Conservation (phyloP, 306 rosid genomes). For the Acacia melanoxylon region DNA sequence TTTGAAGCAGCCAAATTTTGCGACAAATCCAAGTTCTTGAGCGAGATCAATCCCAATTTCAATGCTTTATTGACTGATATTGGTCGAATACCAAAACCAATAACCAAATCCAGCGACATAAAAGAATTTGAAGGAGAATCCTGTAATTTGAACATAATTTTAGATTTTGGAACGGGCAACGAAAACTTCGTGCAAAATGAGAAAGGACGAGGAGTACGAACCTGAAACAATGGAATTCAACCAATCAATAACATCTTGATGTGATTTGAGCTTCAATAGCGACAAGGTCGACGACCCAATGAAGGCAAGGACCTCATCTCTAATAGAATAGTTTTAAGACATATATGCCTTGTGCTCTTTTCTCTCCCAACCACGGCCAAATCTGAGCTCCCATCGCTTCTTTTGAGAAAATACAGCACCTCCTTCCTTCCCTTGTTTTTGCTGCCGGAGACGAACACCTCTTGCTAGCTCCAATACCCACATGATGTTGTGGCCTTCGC, state of each 20-base stretch:
- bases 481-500: slow-evolving; percentile 33
- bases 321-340: slow-evolving; percentile 60
- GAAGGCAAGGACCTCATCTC: slow-evolving; percentile 28
- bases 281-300: slow-evolving; percentile 11
- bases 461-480: slow-evolving; percentile 67
- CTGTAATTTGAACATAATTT: not conserved
- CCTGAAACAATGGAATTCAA: slow-evolving; percentile 71
- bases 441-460: slow-evolving; percentile 49
- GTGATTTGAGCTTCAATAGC: slow-evolving; percentile 64
- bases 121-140: not conserved
- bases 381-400: slow-evolving; percentile 60
- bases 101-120: not conserved
- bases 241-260: slow-evolving; percentile 81
- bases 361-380: slow-evolving; percentile 82
- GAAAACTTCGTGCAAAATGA: not conserved
- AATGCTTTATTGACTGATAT: not conserved
- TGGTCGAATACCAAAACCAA: not conserved
- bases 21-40: too few species aligned
- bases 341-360: slow-evolving; percentile 69
- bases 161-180: not conserved
- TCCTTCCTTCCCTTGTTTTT: slow-evolving; percentile 68
- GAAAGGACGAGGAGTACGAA: not conserved
- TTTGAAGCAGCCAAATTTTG: not conserved
- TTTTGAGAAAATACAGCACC: slow-evolving; percentile 65
- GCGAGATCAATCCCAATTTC: not conserved